phyloP scores from a whole-genome alignment of 2,329 filamentous ascomycete genomes.

The Sclerotinia sclerotiorum region DNA sequence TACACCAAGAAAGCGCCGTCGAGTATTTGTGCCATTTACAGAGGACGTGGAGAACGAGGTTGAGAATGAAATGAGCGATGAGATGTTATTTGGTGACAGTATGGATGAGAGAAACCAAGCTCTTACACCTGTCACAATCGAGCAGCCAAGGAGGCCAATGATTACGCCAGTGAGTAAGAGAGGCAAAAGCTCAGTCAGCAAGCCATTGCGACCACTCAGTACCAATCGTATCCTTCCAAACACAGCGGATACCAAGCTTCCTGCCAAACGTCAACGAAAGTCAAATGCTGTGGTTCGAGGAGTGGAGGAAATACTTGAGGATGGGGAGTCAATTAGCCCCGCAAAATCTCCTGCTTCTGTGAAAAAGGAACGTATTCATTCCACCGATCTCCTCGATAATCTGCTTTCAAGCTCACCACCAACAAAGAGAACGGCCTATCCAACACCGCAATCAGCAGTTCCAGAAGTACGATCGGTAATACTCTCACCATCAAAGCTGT shows the following conservation, averaged over 20 bases:
- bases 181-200: slow-evolving; percentile 12
- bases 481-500: slow-evolving; percentile 2
- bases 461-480: slow-evolving; percentile 6
- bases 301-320: slow-evolving; percentile 33
- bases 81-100: slow-evolving; percentile 15
- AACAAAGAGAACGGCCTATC: neutral
- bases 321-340: slow-evolving; percentile 26
- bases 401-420: slow-evolving; percentile 27
- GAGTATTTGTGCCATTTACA: neutral
- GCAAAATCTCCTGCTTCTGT: neutral
- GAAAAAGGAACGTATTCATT: neutral
- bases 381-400: slow-evolving; percentile 21
- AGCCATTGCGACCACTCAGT: slow-evolving; percentile 34
- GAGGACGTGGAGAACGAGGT: neutral
- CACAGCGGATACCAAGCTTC: slow-evolving; percentile 26
- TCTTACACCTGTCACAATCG: neutral
- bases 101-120: slow-evolving; percentile 3
- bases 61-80: neutral
- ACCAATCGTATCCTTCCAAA: slow-evolving; percentile 36
- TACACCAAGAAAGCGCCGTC: slow-evolving; percentile 40
- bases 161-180: slow-evolving; percentile 23
- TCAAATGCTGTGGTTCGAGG: slow-evolving; percentile 25
- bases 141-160: slow-evolving; percentile 1
- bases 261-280: slow-evolving; percentile 29
- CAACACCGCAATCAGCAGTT: slow-evolving; percentile 1